phyloP scores from a whole-genome alignment of 148 eudicot genomes.

The Persicaria maculosa region DNA sequence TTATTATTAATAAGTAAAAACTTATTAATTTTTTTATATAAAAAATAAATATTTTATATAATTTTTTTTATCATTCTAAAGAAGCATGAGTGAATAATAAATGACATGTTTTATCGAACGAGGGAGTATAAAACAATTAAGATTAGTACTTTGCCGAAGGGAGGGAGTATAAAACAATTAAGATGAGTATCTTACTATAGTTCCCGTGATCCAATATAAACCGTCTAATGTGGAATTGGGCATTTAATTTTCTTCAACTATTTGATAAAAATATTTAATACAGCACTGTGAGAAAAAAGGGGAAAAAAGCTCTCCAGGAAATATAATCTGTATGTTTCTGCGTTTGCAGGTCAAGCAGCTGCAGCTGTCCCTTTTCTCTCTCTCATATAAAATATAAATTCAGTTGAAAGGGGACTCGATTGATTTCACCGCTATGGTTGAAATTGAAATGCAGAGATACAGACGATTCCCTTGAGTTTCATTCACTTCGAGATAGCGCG shows the following conservation, averaged over 20 bases:
- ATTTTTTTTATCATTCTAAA: too few species aligned
- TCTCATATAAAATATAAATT: constrained; percentile 1
- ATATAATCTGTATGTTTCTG: constrained; percentile 3
- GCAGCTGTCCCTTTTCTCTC: constrained; percentile 10
- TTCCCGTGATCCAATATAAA: constrained; percentile 11
- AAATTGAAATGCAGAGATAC: neutral
- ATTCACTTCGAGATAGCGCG: neutral
- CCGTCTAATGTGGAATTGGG: neutral
- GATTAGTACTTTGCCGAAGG: too few species aligned
- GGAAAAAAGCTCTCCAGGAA: neutral
- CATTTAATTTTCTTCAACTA: neutral
- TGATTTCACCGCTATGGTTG: constrained; percentile 9
- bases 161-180: too few species aligned
- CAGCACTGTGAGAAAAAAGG: neutral
- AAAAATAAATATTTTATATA: too few species aligned
- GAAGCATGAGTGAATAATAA: too few species aligned
- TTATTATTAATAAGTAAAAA: too few species aligned
- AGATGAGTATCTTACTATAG: neutral
- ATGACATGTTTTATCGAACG: too few species aligned
- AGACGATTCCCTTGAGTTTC: constrained; percentile 4
- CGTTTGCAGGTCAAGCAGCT: constrained; percentile 14
- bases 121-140: too few species aligned
- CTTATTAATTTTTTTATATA: too few species aligned
- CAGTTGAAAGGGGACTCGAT: neutral
- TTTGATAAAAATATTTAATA: too few species aligned